Base-by-base conservation (phyloP, 139 green algal genomes). In the Monoraphidium neglectum region DNA sequence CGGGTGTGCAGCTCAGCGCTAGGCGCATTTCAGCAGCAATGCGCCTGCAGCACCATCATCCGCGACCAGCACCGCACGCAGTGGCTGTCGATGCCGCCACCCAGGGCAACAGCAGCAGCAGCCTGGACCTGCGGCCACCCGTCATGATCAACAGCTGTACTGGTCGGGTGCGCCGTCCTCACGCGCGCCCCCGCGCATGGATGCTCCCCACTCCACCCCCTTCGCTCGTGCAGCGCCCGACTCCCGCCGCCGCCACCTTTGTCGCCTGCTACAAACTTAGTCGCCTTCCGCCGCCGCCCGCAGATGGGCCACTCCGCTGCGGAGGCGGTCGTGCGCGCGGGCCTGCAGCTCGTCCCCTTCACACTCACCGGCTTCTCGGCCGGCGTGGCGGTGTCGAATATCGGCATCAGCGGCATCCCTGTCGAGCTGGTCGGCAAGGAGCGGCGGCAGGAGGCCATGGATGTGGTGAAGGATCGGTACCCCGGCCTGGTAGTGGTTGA, bases 301-400 rank as follows among this genome's bases (percentile, higher is more conserved):
- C 75, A 98, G 88, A 98, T 98, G 94, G 94, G 94, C 10, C 88
- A 97, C 54, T 85, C 93, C 4, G 92, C 91, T n/a, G 94, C 93
- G 3, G 94, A 97, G 75, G 90, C 93, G 0, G 85, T 92, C 1
- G 81, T 98, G n/a, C 77, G 84, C 0, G 93, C 92, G 16, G 90
- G 91, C 24, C 70, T 97, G 5, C 84, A 88, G 2, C 84, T 98
- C n/a, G 87, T 98, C 30, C 94, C 94, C 15, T 96, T 90, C 84
- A 94, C 87, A 2, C 88, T 98, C 26, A 79, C 76, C 4, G 81
- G 81, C 35, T 68, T 81, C 32, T 79, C 67, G 32, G 72, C 72
- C 3, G 81, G 76, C 33, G 81, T 86, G 1, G 81, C 81, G 2
- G 81, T 86, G 1, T 70, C 66, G 12, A 77, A 77, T n/a, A 74